Evolutionary conservation across 768 basidiomycete genomes (phyloP).

Genomic region (Pleurotus tuoliensis): DNA sequence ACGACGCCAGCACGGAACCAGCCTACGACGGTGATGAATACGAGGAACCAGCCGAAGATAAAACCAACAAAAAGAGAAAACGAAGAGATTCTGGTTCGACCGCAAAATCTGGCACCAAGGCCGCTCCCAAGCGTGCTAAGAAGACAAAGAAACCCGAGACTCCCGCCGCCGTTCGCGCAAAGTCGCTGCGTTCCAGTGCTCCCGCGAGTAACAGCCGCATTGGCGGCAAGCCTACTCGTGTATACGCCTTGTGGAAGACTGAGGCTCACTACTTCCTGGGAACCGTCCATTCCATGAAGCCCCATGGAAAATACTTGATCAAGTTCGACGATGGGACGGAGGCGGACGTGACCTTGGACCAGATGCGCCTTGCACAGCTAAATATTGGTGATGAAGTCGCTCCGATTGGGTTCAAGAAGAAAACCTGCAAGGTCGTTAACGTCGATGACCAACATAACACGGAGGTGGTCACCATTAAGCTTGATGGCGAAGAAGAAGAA

Average conservation of each 20-base stretch:
- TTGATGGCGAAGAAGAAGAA: conserved; percentile 30
- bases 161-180: conserved; percentile 20
- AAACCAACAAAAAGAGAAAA: conserved; percentile 35
- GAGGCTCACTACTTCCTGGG: conserved; percentile 64
- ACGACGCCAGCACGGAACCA: conserved; percentile 36
- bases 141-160: conserved; percentile 11
- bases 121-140: neutral
- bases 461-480: conserved; percentile 30
- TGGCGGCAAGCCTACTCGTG: conserved; percentile 40
- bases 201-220: conserved; percentile 20
- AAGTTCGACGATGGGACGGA: conserved; percentile 65
- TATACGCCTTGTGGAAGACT: conserved; percentile 67
- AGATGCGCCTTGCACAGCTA: conserved; percentile 52
- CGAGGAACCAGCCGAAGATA: conserved; percentile 16
- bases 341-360: conserved; percentile 40
- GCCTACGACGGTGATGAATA: conserved; percentile 40
- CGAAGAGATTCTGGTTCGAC: conserved; percentile 20
- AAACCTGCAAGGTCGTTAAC: conserved; percentile 19
- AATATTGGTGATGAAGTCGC: conserved; percentile 56
- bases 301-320: conserved; percentile 37
- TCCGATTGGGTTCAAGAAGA: conserved; percentile 23
- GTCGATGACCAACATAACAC: conserved; percentile 25
- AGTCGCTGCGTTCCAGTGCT: conserved; percentile 34
- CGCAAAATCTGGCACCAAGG: conserved; percentile 19
- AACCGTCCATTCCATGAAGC: conserved; percentile 35